Evolutionary conservation across 768 basidiomycete genomes (phyloP), one percentile per base, ranked within the genome.

Genomic region (Gloeopeniophorella convolvens): DNA sequence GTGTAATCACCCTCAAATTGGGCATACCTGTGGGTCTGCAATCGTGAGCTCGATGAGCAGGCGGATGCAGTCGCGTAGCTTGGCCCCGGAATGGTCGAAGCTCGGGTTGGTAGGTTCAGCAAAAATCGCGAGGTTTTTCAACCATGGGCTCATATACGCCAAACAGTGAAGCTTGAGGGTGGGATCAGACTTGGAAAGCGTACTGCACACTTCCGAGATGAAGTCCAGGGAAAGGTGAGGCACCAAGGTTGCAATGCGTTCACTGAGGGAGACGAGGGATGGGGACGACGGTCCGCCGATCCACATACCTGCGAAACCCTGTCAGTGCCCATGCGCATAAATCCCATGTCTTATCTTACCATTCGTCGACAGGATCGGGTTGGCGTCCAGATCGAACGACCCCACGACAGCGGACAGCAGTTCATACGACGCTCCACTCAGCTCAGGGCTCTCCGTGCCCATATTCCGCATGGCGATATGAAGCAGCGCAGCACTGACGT

Each of bases 211-310:
- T 65, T 93, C 92, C n/a, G 82, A 79, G 45, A 94, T 71, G 66
- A 95, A 89, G 65, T 95, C 92, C 15, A 95, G 70, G 0, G 91
- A 93, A 27, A 95, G 70, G 28, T 88, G 79, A 10, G 92, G 90
- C n/a, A 78, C 79, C 59, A 82, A 83, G 2, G 70, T 72, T 3
- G 89, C 80, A 13, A 92, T 67, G 35, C 76, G 77, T 52, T 85
- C 85, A 64, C 89, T 91, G 35, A 91, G 65, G 42, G 73, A 72
- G 8, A 73, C 66, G 20, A 84, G 77, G 54, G 87, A 86, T 1
- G 80, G 55, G 9, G 53, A 51, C 10, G 55, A 51, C 33, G 69
- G 41, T 71, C 72, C 11, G 79, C 71, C 54, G 83, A 80, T 3
- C 83, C 80, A 13, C 85, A 83, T 24, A 48, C 57, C 57, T 58